Conservation (phyloP, 345 rosid species). For the Salix brachista region DNA sequence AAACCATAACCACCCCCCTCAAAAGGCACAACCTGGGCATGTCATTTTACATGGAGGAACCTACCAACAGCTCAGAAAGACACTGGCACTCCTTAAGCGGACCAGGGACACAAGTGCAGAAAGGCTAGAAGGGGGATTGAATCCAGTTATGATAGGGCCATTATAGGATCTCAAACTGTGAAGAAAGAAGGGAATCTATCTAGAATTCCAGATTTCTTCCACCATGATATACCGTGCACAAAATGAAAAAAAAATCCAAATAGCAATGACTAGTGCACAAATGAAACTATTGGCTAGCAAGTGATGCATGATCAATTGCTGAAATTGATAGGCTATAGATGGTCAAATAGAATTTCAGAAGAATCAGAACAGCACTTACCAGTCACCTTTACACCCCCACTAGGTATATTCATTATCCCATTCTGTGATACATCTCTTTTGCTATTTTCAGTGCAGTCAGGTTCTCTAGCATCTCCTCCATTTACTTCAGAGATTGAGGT, state of each 20-base stretch:
- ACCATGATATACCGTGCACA: neutral
- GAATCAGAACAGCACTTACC: slow-evolving; percentile 34
- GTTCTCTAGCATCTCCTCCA: slow-evolving; percentile 11
- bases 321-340: neutral
- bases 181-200: neutral
- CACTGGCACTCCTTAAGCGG: neutral
- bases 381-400: slow-evolving; percentile 38
- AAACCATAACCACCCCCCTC: neutral
- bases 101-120: neutral
- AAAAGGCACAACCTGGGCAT: neutral
- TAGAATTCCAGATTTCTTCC: neutral
- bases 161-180: neutral
- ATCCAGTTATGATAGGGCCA: neutral
- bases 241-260: neutral
- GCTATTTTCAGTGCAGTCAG: slow-evolving; percentile 21
- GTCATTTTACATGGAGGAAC: neutral
- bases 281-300: neutral
- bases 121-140: neutral
- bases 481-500: slow-evolving; percentile 15
- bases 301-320: neutral
- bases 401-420: slow-evolving; percentile 23
- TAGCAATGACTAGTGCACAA: neutral
- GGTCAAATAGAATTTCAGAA: neutral
- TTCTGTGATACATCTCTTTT: slow-evolving; percentile 19
- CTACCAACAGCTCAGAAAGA: too few relatives aligned